Evolutionary conservation across 169 alveolate genomes (phyloP), one percentile per base, ranked within the genome.

Genomic region (Plasmodium gallinaceum): DNA sequence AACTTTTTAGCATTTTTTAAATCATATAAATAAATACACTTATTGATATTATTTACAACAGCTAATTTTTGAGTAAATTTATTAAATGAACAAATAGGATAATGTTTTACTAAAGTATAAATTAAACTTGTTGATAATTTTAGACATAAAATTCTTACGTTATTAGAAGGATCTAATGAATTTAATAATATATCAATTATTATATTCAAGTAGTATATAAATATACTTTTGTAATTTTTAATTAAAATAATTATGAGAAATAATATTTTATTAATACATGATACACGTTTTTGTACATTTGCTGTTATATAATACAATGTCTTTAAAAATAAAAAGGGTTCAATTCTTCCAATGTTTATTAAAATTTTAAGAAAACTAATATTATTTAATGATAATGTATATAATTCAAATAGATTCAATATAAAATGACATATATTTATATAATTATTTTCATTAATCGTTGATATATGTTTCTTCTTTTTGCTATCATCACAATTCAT

Each of bases 31-130:
- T 86, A 86, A 26, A 86, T 86, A 37, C 86, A 86, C 5, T 71
- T 86, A 43, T 60, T 86, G 24, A 58, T 60, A 62, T 86, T 69
- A 86, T 86, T 86, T 71, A 58, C 92, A 16, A 86, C 92, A 5
- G 92, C 92, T 51, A 86, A 62, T 58, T 72, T 46, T 71, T 86
- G 92, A 20, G 92, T 86, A 71, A 60, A 86, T 51, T 86, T 86
- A 71, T 86, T 86, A 60, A 86, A 86, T 16, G 76, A 43, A 39
- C 92, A 86, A 26, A 86, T 86, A 5, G 66, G 54, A 64, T 70
- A 86, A n/a, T 69, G 46, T 6, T 86, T 86, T 8, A 86, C 92
- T 43, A 86, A 2, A 48, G 92, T 86, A 39, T 70, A 86, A 5
- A 86, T 86, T 12, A 86, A 48, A 74, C 92, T 86, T 0, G 88